These are phyloP conservation scores for Cutaneotrichosporon cavernicola DNA, from an alignment of 1,284 basidiomycete species.

Conservation along the genomic window DNA sequence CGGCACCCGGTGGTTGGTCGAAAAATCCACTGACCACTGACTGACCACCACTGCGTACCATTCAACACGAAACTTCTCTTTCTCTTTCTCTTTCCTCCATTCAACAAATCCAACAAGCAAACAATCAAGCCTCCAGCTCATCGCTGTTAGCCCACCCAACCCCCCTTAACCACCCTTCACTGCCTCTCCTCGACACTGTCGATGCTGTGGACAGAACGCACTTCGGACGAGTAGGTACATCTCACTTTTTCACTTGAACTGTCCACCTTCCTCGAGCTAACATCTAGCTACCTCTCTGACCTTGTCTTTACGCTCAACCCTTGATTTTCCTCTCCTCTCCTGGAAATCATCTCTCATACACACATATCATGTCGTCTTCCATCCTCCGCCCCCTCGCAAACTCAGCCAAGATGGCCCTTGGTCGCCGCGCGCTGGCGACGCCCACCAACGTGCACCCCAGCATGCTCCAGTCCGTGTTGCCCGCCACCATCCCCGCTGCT, in stretches of 20 bases:
- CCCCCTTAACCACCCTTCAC: background rate
- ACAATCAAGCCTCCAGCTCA: background rate
- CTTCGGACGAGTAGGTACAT: constrained; percentile 52
- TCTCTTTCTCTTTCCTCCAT: background rate
- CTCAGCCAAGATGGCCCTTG: constrained; percentile 9
- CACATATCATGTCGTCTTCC: constrained; percentile 20
- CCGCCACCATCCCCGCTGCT: constrained; percentile 66
- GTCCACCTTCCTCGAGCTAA: constrained; percentile 10
- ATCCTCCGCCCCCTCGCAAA: constrained; percentile 26
- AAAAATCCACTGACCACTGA: no score
- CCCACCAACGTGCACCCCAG: constrained; percentile 31
- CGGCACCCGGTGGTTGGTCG: no score
- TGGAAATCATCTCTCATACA: background rate
- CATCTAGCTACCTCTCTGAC: constrained; percentile 50
- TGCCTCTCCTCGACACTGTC: constrained; percentile 16
- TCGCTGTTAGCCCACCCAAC: background rate
- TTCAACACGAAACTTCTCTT: background rate
- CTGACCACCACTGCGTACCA: no score
- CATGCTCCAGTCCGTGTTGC: constrained; percentile 34
- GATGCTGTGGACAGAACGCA: constrained; percentile 52
- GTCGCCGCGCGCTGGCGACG: constrained; percentile 28
- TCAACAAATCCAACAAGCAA: background rate
- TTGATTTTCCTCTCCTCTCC: constrained; percentile 26
- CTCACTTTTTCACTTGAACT: background rate
- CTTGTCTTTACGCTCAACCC: constrained; percentile 47